A percentile compares a stretch with the other conserved stretches of the same genome.
These are phyloP conservation scores for Calophaca sinica DNA, from an alignment of 306 rosid genomes.

Conservation along the genomic window DNA sequence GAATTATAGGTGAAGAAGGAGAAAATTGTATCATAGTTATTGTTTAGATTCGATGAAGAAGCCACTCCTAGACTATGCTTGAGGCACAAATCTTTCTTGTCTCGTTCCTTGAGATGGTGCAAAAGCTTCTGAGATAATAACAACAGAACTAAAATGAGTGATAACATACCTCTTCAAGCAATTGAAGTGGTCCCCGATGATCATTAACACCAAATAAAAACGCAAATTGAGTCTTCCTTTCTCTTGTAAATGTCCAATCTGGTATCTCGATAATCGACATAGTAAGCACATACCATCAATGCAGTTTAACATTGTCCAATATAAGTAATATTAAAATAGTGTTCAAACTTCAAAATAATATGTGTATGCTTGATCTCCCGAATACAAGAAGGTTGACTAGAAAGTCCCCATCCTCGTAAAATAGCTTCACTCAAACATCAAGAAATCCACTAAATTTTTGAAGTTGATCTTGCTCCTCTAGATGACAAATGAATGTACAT, in stretches of 20 bases:
- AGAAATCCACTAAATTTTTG: background rate
- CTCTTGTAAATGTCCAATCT: constrained; percentile 83
- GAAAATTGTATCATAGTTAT: background rate
- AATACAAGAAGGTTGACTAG: constrained; percentile 20
- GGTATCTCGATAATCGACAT: constrained; percentile 79
- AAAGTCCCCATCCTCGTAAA: background rate
- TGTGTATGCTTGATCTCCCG: constrained; percentile 10
- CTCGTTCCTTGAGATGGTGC: constrained; percentile 7
- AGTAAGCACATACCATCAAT: constrained; percentile 50
- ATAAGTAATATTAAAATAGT: constrained; percentile 20
- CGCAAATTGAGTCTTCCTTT: constrained; percentile 65
- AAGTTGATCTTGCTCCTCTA: background rate
- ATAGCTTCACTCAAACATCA: constrained; percentile 23
- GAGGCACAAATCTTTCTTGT: background rate
- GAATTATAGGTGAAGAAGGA: constrained; percentile 1
- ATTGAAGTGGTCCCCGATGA: constrained; percentile 92
- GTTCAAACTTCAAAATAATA: constrained; percentile 19
- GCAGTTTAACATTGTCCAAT: constrained; percentile 21
- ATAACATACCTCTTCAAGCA: constrained; percentile 78
- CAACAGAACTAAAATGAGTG: background rate
- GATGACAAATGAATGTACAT: background rate
- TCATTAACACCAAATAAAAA: constrained; percentile 82
- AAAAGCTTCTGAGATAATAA: constrained; percentile 38
- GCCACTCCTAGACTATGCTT: constrained; percentile 22
- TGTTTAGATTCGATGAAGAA: background rate